A percentile compares a stretch with the other conserved stretches of the same genome.
Evolutionary conservation across 305 asterid species (phyloP).

Genomic region (Ajuga reptans): DNA sequence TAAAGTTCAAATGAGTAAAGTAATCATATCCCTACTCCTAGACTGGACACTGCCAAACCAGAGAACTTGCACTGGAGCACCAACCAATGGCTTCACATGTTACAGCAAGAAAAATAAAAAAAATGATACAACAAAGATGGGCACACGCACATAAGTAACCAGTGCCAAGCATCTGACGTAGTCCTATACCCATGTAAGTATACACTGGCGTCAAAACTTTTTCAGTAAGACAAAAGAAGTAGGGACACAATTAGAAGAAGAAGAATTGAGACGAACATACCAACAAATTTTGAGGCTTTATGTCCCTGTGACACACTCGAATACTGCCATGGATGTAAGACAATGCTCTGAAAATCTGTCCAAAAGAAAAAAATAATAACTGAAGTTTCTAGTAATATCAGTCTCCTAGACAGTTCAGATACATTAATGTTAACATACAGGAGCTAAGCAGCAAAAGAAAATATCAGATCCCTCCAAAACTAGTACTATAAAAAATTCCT

Average conservation of each 20-base stretch:
- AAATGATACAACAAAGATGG: neutral
- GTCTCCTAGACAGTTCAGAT: neutral
- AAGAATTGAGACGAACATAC: constrained; percentile 22
- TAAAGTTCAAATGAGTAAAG: neutral
- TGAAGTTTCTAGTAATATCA: neutral
- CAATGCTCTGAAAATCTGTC: constrained; percentile 72
- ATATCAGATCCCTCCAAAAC: neutral
- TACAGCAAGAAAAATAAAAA: neutral
- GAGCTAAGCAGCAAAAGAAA: neutral
- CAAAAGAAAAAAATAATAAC: constrained; percentile 7
- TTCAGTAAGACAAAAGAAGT: neutral
- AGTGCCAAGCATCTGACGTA: neutral
- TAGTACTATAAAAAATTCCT: neutral
- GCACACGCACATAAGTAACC: neutral
- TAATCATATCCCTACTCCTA: neutral
- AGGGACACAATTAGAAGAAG: neutral
- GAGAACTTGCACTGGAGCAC: neutral
- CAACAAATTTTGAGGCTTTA: constrained; percentile 69
- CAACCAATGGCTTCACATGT: neutral
- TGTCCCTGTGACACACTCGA: constrained; percentile 85
- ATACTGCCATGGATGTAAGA: constrained; percentile 62
- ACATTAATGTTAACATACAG: neutral
- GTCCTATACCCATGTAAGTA: neutral
- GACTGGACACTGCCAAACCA: neutral
- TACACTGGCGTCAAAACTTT: neutral